phyloP scores from a whole-genome alignment of 1,284 basidiomycete species.

The Melampsora abietis-canadensis region DNA sequence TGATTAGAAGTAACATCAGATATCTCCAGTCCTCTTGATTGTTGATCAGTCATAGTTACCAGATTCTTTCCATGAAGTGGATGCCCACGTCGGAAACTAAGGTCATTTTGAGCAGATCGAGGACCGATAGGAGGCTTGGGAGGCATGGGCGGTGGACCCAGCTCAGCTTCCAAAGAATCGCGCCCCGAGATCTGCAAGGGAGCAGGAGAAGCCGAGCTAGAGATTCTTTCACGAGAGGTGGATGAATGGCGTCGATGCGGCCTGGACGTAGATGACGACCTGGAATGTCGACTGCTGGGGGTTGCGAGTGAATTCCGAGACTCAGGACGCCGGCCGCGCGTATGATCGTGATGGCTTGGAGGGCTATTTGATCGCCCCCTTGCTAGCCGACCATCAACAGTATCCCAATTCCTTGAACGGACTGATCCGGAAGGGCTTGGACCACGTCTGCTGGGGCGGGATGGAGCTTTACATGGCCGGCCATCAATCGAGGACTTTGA shows the following conservation, averaged over 20 bases:
- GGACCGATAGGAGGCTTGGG: conserved; percentile 36
- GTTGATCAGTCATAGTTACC: neutral
- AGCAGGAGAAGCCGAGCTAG: conserved; percentile 15
- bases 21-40: neutral
- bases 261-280: conserved; percentile 36
- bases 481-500: conserved; percentile 28
- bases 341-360: conserved; percentile 12
- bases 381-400: neutral
- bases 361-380: conserved; percentile 3
- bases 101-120: conserved; percentile 18
- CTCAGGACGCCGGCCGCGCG: conserved; percentile 7
- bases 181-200: conserved; percentile 3
- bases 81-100: neutral
- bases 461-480: conserved; percentile 13
- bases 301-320: conserved; percentile 14
- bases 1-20: neutral
- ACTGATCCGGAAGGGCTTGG: conserved; percentile 25
- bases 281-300: conserved; percentile 12
- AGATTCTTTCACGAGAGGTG: conserved; percentile 31
- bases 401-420: conserved; percentile 12
- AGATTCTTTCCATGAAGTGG: neutral
- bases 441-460: conserved; percentile 21
- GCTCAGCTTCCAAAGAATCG: conserved; percentile 18
- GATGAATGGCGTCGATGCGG: conserved; percentile 19
- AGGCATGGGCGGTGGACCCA: conserved; percentile 20